Percentiles rank a stretch among this genome's conserved stretches.
Conservation (phyloP, 2,329 filamentous ascomycete genomes). For the Incumbomyces delicatus region DNA sequence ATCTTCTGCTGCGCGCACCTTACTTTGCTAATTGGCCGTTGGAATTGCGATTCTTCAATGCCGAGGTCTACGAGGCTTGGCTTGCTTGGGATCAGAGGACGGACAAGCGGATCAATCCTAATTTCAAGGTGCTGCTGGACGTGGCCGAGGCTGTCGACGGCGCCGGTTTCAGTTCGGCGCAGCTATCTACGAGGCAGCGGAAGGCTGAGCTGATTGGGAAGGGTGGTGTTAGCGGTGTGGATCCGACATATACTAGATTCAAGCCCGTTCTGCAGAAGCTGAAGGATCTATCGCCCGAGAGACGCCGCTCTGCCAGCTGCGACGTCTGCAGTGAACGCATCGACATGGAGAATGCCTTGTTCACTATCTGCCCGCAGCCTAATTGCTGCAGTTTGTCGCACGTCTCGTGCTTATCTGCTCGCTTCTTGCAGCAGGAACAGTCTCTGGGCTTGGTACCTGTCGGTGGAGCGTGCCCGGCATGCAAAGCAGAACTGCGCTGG, state of each 20-base stretch:
- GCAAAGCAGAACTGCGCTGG: slow-evolving; percentile 57
- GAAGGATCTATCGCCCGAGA: slow-evolving; percentile 29
- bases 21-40: slow-evolving; percentile 82
- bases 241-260: slow-evolving; percentile 43
- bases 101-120: slow-evolving; percentile 37
- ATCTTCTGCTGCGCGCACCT: slow-evolving; percentile 65
- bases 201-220: slow-evolving; percentile 20
- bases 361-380: slow-evolving; percentile 43
- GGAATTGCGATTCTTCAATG: slow-evolving; percentile 64
- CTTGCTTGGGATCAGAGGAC: slow-evolving; percentile 44
- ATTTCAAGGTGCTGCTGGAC: slow-evolving; percentile 49
- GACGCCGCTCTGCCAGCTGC: slow-evolving; percentile 32
- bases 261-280: slow-evolving; percentile 45
- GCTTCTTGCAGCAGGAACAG: slow-evolving; percentile 38
- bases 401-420: slow-evolving; percentile 44
- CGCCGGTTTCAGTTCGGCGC: slow-evolving; percentile 17
- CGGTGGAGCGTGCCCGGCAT: slow-evolving; percentile 61
- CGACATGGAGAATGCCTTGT: slow-evolving; percentile 29
- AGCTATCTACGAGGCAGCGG: slow-evolving; percentile 13
- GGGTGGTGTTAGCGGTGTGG: slow-evolving; percentile 36
- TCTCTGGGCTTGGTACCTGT: slow-evolving; percentile 51
- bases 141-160: slow-evolving; percentile 20
- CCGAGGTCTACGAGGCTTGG: slow-evolving; percentile 64
- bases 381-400: slow-evolving; percentile 44
- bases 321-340: slow-evolving; percentile 39